Percentiles rank a stretch among this genome's conserved stretches.
These are phyloP conservation scores for Novymonas esmeraldas DNA, from an alignment of 208 protist species.

Conservation along the genomic window DNA sequence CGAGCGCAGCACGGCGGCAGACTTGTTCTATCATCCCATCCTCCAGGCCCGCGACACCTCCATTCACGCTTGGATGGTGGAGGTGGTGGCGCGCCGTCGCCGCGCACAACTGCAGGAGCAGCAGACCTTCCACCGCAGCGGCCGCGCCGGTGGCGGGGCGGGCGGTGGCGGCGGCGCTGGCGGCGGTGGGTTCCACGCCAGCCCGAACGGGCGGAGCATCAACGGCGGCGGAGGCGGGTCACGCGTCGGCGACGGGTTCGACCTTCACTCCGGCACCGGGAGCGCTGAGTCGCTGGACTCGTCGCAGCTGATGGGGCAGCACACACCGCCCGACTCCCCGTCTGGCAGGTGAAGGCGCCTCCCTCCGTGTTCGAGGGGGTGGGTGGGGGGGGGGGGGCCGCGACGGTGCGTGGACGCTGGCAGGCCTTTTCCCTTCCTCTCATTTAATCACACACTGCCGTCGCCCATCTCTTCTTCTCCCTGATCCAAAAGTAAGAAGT, in stretches of 20 bases:
- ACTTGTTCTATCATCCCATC: conserved; percentile 61
- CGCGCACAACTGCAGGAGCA: conserved; percentile 24
- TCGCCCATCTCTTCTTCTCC: no score
- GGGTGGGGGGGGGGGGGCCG: no score
- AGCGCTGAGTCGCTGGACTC: conserved; percentile 31
- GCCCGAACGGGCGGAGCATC: conserved; percentile 4
- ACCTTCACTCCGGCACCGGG: conserved; percentile 25
- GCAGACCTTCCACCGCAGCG: conserved; percentile 22
- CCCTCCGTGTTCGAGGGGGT: no score
- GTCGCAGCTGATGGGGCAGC: conserved; percentile 14
- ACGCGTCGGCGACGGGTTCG: conserved; percentile 19
- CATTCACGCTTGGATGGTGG: conserved; percentile 53
- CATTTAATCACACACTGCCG: no score
- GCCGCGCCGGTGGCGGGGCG: conserved; percentile 1
- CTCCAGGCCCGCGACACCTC: conserved; percentile 43
- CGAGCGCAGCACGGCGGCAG: conserved; percentile 38
- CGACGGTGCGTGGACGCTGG: no score
- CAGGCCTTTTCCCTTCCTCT: no score
- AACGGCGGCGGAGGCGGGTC: not conserved
- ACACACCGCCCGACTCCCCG: conserved; percentile 5
- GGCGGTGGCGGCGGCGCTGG: not conserved
- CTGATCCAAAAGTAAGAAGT: no score
- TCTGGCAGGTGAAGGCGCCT: not conserved
- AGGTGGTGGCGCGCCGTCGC: conserved; percentile 34
- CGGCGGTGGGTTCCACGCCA: conserved; percentile 2